phyloP scores from a whole-genome alignment of 306 rosid species.

The Pueraria montana region DNA sequence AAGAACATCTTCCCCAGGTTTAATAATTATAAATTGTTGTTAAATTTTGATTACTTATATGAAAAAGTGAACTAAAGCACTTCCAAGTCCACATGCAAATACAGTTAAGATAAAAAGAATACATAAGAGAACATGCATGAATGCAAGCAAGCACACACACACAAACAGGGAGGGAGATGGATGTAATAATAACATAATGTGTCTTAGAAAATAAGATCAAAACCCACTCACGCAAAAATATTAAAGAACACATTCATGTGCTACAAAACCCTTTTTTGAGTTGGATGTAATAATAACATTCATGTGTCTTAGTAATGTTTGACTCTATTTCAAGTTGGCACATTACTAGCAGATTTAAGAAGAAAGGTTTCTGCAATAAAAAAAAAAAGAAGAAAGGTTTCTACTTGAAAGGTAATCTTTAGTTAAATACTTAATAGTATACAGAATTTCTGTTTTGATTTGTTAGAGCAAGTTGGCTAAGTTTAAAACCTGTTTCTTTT shows the following conservation, averaged over 20 bases:
- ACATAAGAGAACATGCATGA: not conserved
- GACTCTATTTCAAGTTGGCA: too few relatives aligned
- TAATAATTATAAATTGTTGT: conserved; percentile 25
- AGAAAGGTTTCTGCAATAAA: too few relatives aligned
- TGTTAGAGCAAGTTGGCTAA: not conserved
- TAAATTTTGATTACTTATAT: not conserved
- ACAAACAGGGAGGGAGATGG: too few relatives aligned
- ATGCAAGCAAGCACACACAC: too few relatives aligned
- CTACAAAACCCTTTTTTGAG: too few relatives aligned
- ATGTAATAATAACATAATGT: too few relatives aligned
- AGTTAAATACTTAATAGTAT: not conserved
- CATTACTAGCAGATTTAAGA: too few relatives aligned
- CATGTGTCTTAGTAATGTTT: too few relatives aligned
- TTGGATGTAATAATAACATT: too few relatives aligned
- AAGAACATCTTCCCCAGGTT: conserved; percentile 40
- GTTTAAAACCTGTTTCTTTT: not conserved
- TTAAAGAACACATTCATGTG: too few relatives aligned
- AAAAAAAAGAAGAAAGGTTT: conserved; percentile 98
- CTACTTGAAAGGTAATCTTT: conserved; percentile 70
- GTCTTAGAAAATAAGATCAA: too few relatives aligned
- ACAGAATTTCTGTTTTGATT: not conserved
- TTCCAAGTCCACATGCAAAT: conserved; percentile 30
- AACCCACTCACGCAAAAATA: too few relatives aligned
- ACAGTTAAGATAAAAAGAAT: conserved; percentile 19
- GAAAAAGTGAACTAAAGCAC: conserved; percentile 32